Percentiles rank a stretch among this genome's conserved stretches.
Conservation (phyloP, 2,329 filamentous ascomycete species). For the Hypoxylon sp. region DNA sequence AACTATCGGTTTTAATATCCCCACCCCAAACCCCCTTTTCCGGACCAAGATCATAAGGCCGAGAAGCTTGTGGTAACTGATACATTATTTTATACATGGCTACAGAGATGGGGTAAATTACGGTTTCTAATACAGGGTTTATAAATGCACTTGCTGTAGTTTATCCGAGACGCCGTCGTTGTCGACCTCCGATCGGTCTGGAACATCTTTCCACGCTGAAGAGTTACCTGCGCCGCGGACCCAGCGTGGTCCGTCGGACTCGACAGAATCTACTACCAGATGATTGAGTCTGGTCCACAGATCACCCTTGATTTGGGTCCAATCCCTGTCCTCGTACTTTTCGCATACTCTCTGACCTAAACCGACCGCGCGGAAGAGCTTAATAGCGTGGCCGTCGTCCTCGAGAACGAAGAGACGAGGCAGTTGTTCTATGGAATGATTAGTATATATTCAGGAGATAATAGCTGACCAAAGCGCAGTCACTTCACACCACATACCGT, state of each 20-base stretch:
- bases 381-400: slow-evolving; percentile 87
- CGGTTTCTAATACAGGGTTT: not conserved
- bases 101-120: not conserved
- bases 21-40: no score
- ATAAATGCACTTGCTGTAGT: slow-evolving; percentile 30
- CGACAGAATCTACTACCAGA: slow-evolving; percentile 72
- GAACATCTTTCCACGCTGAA: slow-evolving; percentile 68
- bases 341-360: slow-evolving; percentile 68
- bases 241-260: slow-evolving; percentile 66
- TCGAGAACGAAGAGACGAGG: slow-evolving; percentile 59
- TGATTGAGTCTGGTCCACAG: slow-evolving; percentile 71
- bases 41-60: not conserved
- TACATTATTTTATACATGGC: not conserved
- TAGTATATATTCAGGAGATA: not conserved
- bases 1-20: no score
- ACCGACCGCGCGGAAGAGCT: slow-evolving; percentile 77
- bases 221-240: slow-evolving; percentile 72
- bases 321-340: slow-evolving; percentile 59
- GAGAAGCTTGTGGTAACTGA: not conserved
- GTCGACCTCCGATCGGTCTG: slow-evolving; percentile 11
- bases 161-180: slow-evolving; percentile 22
- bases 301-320: slow-evolving; percentile 65
- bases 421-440: slow-evolving; percentile 56
- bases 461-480: not conserved
- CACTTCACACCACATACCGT: slow-evolving; percentile 54